phyloP scores from a whole-genome alignment of 306 rosid genomes.

The Vigna angularis region DNA sequence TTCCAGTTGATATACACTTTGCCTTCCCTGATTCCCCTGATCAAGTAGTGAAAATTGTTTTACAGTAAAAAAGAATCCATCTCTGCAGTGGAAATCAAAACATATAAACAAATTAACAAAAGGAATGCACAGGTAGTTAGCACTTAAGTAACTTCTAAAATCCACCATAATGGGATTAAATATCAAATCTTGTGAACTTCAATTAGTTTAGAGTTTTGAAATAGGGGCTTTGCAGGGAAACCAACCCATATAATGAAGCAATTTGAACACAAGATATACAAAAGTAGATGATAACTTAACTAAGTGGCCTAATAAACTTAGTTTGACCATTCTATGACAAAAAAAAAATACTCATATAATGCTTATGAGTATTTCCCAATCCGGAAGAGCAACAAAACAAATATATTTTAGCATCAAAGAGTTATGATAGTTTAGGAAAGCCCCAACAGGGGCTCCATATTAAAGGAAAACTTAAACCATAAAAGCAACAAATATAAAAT shows the following conservation, averaged over 20 bases:
- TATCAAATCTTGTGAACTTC: constrained; percentile 5
- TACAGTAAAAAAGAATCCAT: constrained; percentile 75
- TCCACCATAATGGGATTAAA: neutral
- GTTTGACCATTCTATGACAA: neutral
- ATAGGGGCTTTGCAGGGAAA: neutral
- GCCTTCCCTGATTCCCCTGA: constrained; percentile 78
- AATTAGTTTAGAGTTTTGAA: neutral
- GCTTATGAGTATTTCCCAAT: neutral
- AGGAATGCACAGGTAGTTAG: constrained; percentile 19
- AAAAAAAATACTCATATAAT: neutral
- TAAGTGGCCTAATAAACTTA: neutral
- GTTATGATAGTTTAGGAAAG: neutral
- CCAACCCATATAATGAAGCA: neutral
- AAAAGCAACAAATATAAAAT: no score
- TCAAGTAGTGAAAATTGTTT: constrained; percentile 93
- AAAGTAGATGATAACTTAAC: neutral
- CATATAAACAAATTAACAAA: constrained; percentile 1
- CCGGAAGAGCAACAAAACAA: neutral
- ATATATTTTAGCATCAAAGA: neutral
- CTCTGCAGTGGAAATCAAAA: constrained; percentile 51
- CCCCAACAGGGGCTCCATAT: neutral
- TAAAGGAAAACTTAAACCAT: neutral
- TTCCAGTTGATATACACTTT: constrained; percentile 78
- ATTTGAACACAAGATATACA: neutral
- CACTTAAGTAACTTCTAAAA: neutral